phyloP scores from a whole-genome alignment of 2,329 filamentous ascomycete species.

The Stromatinia cepivora region DNA sequence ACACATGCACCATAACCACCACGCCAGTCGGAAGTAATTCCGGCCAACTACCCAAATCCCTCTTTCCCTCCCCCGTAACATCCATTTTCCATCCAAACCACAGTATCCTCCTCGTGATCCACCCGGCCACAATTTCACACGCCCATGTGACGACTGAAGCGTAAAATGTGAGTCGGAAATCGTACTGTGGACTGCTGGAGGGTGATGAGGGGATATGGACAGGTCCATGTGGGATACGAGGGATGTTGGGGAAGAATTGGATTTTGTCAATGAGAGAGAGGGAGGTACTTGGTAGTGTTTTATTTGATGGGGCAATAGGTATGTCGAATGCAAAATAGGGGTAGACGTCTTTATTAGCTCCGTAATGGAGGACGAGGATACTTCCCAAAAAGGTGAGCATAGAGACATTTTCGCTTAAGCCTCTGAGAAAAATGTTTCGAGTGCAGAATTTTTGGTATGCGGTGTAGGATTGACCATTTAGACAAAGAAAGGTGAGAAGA shows the following conservation, averaged over 20 bases:
- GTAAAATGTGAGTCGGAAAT: constrained; percentile 63
- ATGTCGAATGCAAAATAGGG: constrained; percentile 68
- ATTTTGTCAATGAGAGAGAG: constrained; percentile 5
- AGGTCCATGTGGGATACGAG: background rate
- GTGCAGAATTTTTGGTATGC: constrained; percentile 67
- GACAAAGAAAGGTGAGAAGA: constrained; percentile 52
- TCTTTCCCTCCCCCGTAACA: constrained; percentile 63
- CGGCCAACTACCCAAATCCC: constrained; percentile 65
- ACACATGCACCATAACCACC: constrained; percentile 64
- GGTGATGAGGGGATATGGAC: constrained; percentile 2
- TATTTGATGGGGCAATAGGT: constrained; percentile 13
- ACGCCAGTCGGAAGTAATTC: constrained; percentile 66
- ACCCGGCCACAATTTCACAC: constrained; percentile 63
- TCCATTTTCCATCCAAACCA: constrained; percentile 59
- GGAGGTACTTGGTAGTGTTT: constrained; percentile 5
- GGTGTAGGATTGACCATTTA: constrained; percentile 60
- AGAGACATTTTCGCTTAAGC: constrained; percentile 65
- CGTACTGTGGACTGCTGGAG: constrained; percentile 50
- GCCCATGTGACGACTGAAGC: constrained; percentile 65
- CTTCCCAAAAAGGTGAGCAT: constrained; percentile 69
- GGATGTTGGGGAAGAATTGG: background rate
- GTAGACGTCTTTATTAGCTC: constrained; percentile 66
- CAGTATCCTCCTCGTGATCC: constrained; percentile 60
- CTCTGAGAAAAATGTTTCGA: constrained; percentile 67
- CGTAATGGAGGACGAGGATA: constrained; percentile 65